A percentile compares a stretch with the other conserved stretches of the same genome.
These are phyloP conservation scores for Talaromyces marneffei DNA, from an alignment of 2,329 filamentous ascomycete genomes.

Conservation along the genomic window DNA sequence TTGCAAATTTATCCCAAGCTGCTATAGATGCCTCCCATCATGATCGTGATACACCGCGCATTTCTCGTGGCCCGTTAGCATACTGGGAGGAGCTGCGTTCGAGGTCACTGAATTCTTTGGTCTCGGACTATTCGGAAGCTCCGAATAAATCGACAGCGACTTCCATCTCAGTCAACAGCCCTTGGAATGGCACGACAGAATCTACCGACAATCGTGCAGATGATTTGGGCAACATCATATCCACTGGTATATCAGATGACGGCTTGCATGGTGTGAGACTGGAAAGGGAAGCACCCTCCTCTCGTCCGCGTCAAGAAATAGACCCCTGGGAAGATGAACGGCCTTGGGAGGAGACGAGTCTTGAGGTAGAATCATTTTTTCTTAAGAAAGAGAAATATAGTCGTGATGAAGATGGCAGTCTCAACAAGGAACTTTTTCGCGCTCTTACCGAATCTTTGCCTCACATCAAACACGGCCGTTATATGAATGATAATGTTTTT, in stretches of 20 bases:
- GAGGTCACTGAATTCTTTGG: background rate
- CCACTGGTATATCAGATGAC: background rate
- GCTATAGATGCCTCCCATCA: background rate
- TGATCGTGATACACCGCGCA: background rate
- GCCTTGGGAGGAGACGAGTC: background rate
- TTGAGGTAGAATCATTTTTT: background rate
- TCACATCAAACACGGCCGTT: constrained; percentile 4
- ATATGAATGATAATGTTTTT: constrained; percentile 17
- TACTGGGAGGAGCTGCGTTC: constrained; percentile 5
- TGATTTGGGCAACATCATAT: background rate
- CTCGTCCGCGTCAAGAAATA: background rate
- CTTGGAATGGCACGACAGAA: background rate
- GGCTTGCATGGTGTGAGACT: background rate
- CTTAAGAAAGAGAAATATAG: background rate
- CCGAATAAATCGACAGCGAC: background rate
- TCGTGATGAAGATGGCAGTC: background rate
- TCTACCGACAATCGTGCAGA: background rate
- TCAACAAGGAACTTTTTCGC: background rate
- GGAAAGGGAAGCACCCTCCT: background rate
- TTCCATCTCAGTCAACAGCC: background rate
- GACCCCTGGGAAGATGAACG: background rate
- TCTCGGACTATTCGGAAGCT: background rate
- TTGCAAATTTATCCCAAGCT: background rate
- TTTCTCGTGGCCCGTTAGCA: background rate
- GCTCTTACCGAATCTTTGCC: background rate